Evolutionary conservation across 2,329 filamentous ascomycete species (phyloP).

Genomic region (Sporothrix variecibatus): DNA sequence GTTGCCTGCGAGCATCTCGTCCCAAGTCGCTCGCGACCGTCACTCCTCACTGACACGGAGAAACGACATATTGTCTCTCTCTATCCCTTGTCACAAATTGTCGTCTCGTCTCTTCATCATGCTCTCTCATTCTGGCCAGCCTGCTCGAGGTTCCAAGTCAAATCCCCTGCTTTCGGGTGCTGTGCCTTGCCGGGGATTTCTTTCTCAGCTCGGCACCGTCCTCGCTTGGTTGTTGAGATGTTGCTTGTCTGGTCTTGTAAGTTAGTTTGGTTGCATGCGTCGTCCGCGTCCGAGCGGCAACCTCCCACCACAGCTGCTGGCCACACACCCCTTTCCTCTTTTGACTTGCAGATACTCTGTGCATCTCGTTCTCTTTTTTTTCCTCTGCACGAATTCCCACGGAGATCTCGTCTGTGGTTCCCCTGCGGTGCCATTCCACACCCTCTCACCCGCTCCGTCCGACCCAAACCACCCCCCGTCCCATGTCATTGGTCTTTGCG

Average conservation of each 20-base stretch:
- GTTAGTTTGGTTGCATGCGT: constrained; percentile 1
- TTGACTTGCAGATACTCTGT: constrained; percentile 4
- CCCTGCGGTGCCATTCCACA: constrained; percentile 20
- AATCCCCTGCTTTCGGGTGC: constrained; percentile 4
- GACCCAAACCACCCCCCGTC: constrained; percentile 1
- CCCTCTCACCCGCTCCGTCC: constrained; percentile 14
- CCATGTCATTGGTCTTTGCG: constrained; percentile 19
- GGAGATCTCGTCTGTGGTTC: constrained; percentile 21
- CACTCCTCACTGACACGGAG: constrained; percentile 1
- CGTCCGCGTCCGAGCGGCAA: background rate
- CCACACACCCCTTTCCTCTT: background rate
- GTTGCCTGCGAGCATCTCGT: background rate
- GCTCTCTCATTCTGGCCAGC: background rate
- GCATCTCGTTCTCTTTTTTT: background rate
- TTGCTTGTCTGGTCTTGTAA: background rate
- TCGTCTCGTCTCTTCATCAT: background rate
- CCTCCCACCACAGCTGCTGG: background rate
- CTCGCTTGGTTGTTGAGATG: constrained; percentile 9
- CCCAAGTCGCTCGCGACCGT: background rate
- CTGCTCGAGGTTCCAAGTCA: background rate
- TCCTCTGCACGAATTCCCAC: constrained; percentile 12
- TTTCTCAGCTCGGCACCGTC: constrained; percentile 14
- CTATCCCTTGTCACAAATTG: background rate
- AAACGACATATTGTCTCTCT: background rate
- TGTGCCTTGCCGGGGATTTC: background rate